Evolutionary conservation across 768 basidiomycete genomes (phyloP).

Genomic region (Sarcodon sp.): DNA sequence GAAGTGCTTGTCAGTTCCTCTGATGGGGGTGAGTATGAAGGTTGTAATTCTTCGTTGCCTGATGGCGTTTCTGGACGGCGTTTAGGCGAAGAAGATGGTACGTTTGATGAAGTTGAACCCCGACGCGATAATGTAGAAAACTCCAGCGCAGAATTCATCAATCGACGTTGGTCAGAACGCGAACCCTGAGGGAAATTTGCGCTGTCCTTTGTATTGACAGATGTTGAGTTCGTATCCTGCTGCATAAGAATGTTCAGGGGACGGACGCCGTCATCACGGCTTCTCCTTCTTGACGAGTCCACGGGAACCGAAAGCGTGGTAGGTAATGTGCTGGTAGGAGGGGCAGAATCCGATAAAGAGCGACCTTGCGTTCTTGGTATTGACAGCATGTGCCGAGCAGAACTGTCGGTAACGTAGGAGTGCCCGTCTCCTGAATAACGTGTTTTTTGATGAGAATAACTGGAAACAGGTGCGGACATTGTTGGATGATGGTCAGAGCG

Average conservation of each 20-base stretch:
- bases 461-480: background rate
- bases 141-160: constrained; percentile 39
- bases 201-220: constrained; percentile 8
- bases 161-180: constrained; percentile 33
- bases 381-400: background rate
- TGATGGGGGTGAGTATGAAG: too few species aligned
- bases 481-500: background rate
- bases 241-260: constrained; percentile 23
- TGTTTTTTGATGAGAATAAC: background rate
- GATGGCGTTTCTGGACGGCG: too few species aligned
- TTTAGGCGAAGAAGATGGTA: too few species aligned
- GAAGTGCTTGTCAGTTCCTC: too few species aligned
- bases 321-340: constrained; percentile 2
- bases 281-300: constrained; percentile 21
- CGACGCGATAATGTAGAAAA: constrained; percentile 12
- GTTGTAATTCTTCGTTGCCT: too few species aligned
- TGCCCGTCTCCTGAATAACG: background rate
- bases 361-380: background rate
- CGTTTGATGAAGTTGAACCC: too few species aligned
- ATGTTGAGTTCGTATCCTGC: constrained; percentile 1
- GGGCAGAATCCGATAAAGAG: background rate
- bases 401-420: background rate
- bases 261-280: constrained; percentile 30
- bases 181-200: constrained; percentile 16
- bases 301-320: constrained; percentile 9